phyloP scores from a whole-genome alignment of 331 rosid genomes.

The Telfairia occidentalis region DNA sequence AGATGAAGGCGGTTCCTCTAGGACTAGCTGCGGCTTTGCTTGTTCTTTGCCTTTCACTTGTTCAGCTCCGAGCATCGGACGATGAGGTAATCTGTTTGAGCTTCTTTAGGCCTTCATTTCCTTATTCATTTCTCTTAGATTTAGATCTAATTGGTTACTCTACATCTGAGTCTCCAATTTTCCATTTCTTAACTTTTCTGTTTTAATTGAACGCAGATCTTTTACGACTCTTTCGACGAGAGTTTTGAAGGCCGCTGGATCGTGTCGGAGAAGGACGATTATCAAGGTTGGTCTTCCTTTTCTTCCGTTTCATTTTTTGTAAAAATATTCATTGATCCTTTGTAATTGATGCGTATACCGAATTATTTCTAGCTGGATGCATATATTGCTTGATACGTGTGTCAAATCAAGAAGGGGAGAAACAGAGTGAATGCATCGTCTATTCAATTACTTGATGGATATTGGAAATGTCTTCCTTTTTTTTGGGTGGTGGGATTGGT shows the following conservation, averaged over 20 bases:
- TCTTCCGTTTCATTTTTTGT: not conserved
- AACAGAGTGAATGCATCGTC: not conserved
- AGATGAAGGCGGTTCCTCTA: conserved; percentile 19
- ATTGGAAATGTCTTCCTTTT: not conserved
- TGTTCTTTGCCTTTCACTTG: conserved; percentile 24
- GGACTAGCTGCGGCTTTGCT: conserved; percentile 17
- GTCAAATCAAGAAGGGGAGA: not conserved
- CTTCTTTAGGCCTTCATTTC: not conserved
- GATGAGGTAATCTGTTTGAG: conserved; percentile 16
- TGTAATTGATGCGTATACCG: not conserved
- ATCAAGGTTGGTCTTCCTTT: conserved; percentile 35
- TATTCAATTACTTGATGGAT: not conserved
- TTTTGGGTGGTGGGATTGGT: not conserved
- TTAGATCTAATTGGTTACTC: not conserved
- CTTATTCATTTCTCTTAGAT: not conserved
- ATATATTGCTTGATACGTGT: not conserved
- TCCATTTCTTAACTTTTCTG: not conserved
- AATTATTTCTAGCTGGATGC: not conserved
- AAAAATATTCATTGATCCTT: not conserved
- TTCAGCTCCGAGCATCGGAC: conserved; percentile 31
- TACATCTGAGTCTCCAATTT: not conserved
- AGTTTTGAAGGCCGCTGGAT: conserved; percentile 68
- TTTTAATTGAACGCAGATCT: conserved; percentile 32
- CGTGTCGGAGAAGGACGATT: conserved; percentile 56
- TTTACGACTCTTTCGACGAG: conserved; percentile 81